phyloP scores from a whole-genome alignment of 306 rosid genomes.

The Lablab purpureus region DNA sequence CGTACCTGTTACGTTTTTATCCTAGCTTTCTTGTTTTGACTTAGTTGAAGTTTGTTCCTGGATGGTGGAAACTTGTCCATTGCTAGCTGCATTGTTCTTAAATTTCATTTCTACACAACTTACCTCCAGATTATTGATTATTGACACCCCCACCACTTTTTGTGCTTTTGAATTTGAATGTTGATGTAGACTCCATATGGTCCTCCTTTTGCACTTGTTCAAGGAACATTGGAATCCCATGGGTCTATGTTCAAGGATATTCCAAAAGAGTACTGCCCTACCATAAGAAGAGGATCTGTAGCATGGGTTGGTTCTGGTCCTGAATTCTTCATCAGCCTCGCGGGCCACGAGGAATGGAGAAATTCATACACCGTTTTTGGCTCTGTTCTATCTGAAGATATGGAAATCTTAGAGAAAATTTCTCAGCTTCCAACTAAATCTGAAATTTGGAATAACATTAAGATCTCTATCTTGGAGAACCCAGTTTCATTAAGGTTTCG shows the following conservation, averaged over 20 bases:
- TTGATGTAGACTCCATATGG: slow-evolving; percentile 55
- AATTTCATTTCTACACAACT: not conserved
- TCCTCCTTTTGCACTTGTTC: slow-evolving; percentile 61
- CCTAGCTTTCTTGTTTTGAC: not conserved
- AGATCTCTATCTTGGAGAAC: slow-evolving; percentile 68
- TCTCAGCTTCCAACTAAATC: slow-evolving; percentile 63
- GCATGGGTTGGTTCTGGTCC: slow-evolving; percentile 93
- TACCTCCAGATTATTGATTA: not conserved
- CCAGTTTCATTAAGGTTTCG: slow-evolving; percentile 57
- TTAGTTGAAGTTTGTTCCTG: not conserved
- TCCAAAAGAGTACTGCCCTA: slow-evolving; percentile 59
- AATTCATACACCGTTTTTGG: slow-evolving; percentile 73
- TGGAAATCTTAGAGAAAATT: slow-evolving; percentile 69
- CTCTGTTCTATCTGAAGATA: slow-evolving; percentile 69
- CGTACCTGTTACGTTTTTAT: slow-evolving; percentile 7
- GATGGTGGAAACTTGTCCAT: slow-evolving; percentile 9
- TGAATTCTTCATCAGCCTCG: slow-evolving; percentile 81
- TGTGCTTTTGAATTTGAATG: slow-evolving; percentile 40
- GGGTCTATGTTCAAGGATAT: slow-evolving; percentile 50
- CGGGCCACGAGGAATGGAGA: slow-evolving; percentile 75
- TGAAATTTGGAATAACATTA: slow-evolving; percentile 61
- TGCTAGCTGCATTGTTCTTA: slow-evolving; percentile 11
- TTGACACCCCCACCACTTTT: not conserved
- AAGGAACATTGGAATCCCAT: slow-evolving; percentile 58
- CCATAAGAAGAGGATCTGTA: slow-evolving; percentile 72